Percentiles rank a stretch among this genome's conserved stretches.
Evolutionary conservation across 495 filamentous ascomycete genomes (phyloP).

Genomic region (Podospora tetraspora): DNA sequence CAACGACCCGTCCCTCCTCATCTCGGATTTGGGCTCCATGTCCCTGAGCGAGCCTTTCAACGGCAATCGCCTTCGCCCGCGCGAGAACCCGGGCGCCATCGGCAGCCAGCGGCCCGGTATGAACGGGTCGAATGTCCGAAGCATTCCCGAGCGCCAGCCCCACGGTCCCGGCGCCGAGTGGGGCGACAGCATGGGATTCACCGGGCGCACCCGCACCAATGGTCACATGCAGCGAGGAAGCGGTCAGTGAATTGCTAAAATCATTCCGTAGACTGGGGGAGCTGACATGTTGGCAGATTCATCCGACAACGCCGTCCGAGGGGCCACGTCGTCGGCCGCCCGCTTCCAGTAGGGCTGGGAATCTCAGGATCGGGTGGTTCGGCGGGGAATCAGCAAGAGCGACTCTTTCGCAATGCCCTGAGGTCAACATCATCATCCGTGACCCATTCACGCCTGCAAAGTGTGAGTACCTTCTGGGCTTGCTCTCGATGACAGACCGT

Average conservation of each 20-base stretch:
- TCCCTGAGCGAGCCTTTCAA: slow-evolving; percentile 62
- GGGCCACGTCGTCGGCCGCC: slow-evolving; percentile 18
- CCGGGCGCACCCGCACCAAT: slow-evolving; percentile 59
- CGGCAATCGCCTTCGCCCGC: slow-evolving; percentile 38
- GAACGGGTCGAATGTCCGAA: slow-evolving; percentile 57
- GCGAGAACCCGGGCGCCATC: slow-evolving; percentile 63
- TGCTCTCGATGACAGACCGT: neutral
- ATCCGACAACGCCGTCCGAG: slow-evolving; percentile 30
- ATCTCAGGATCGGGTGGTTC: neutral
- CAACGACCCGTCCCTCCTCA: slow-evolving; percentile 53
- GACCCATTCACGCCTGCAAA: neutral
- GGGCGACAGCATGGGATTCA: slow-evolving; percentile 61
- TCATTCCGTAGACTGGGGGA: neutral
- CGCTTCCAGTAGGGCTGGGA: slow-evolving; percentile 27
- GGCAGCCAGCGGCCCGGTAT: slow-evolving; percentile 77
- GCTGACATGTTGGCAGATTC: slow-evolving; percentile 26
- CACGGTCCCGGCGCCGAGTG: slow-evolving; percentile 74
- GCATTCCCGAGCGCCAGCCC: slow-evolving; percentile 75
- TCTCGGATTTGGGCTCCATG: slow-evolving; percentile 52
- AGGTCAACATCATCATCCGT: neutral
- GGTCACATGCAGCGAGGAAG: slow-evolving; percentile 78
- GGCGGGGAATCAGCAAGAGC: neutral
- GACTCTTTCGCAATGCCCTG: neutral
- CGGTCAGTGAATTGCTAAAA: slow-evolving; percentile 41
- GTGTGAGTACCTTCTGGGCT: neutral